Evolutionary conservation across 352 stramenopile genomes (phyloP).

Genomic region (Phytophthora capsici): DNA sequence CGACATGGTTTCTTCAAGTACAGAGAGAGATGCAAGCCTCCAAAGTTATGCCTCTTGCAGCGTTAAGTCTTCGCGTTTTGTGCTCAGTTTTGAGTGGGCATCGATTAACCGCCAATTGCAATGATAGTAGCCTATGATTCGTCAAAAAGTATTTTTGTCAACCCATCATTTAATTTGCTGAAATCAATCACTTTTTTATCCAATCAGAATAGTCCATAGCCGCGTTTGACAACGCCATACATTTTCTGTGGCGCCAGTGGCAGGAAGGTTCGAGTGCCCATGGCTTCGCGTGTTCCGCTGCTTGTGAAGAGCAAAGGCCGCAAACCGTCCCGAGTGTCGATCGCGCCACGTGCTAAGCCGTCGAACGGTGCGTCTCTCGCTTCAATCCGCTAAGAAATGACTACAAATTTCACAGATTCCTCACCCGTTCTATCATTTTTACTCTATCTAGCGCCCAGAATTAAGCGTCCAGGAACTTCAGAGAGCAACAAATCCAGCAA

Average conservation of each 20-base stretch:
- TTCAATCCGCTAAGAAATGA: conserved; percentile 3
- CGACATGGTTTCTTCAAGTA: conserved; percentile 35
- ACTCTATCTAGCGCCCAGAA: conserved; percentile 27
- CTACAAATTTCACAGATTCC: conserved; percentile 1
- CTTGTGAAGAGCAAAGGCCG: conserved; percentile 74
- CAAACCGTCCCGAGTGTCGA: conserved; percentile 74
- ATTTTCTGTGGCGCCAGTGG: conserved; percentile 26
- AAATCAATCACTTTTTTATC: conserved; percentile 16
- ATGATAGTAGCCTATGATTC: too few relatives aligned
- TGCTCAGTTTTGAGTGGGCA: conserved; percentile 28
- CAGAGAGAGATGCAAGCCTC: conserved; percentile 1
- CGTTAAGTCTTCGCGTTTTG: conserved; percentile 12
- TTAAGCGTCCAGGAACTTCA: conserved; percentile 27
- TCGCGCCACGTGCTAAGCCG: conserved; percentile 66
- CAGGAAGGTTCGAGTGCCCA: conserved; percentile 18
- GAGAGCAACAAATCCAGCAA: background rate
- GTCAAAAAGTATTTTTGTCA: background rate
- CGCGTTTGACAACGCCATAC: conserved; percentile 35
- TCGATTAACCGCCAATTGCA: conserved; percentile 59
- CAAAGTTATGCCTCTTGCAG: background rate
- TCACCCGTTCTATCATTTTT: conserved; percentile 9
- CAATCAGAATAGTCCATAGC: conserved; percentile 1
- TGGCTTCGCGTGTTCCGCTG: conserved; percentile 79
- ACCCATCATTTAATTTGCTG: conserved; percentile 20
- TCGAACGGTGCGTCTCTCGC: conserved; percentile 54